Evolutionary conservation across 352 stramenopile species (phyloP).

Genomic region (Phytophthora sansomeana): DNA sequence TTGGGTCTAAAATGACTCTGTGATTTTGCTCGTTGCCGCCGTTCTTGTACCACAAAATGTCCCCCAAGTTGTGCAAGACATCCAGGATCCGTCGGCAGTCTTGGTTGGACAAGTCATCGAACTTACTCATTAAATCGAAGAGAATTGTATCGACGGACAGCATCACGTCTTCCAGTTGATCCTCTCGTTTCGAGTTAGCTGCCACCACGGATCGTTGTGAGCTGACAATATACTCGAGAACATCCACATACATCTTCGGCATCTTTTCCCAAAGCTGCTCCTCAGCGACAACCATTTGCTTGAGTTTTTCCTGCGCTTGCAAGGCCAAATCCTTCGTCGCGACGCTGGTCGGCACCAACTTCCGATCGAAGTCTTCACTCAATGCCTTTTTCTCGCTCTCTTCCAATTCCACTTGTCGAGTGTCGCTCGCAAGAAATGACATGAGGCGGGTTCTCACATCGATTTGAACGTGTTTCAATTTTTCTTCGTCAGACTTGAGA

Average conservation of each 20-base stretch:
- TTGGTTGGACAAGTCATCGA: not conserved
- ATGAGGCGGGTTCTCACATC: conserved; percentile 9
- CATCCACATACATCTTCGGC: not conserved
- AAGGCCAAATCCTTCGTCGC: not conserved
- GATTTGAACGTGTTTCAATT: not conserved
- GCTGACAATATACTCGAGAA: conserved; percentile 9
- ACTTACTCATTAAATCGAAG: not conserved
- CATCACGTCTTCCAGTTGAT: conserved; percentile 12
- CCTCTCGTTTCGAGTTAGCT: not conserved
- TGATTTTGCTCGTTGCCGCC: not conserved
- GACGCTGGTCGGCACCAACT: not conserved
- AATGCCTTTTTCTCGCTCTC: not conserved
- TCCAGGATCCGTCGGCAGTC: conserved; percentile 16
- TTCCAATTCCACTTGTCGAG: not conserved
- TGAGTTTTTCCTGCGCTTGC: not conserved
- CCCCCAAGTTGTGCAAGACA: conserved; percentile 15
- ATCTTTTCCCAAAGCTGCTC: conserved; percentile 9
- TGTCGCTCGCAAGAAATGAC: not conserved
- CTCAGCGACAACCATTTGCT: not conserved
- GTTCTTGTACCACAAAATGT: conserved; percentile 36
- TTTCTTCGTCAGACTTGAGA: not conserved
- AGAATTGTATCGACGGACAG: not conserved
- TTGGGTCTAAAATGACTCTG: conserved; percentile 15
- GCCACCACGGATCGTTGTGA: not conserved
- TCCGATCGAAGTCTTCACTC: not conserved